Conservation (phyloP, 768 basidiomycete species). For the Sarcomyxa edulis region DNA sequence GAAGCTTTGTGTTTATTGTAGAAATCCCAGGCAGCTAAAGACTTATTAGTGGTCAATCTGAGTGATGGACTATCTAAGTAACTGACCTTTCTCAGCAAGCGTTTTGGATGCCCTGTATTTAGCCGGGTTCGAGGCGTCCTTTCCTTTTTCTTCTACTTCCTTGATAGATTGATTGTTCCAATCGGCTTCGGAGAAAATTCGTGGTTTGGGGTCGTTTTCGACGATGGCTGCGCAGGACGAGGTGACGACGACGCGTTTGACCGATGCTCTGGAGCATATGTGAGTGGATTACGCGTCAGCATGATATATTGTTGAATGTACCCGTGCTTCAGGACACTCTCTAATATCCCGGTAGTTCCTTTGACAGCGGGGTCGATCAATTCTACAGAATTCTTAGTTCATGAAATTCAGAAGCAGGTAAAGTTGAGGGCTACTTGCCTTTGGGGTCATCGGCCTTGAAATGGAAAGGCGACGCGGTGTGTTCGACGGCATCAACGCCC, state of each 20-base stretch:
- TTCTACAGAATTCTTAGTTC: conserved; percentile 27
- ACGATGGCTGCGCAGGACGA: conserved; percentile 53
- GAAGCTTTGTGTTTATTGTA: conserved; percentile 34
- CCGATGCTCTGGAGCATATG: conserved; percentile 22
- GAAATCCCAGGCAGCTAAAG: conserved; percentile 37
- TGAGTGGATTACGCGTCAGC: not conserved
- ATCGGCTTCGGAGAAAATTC: conserved; percentile 41
- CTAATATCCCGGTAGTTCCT: conserved; percentile 61
- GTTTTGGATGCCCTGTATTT: conserved; percentile 63
- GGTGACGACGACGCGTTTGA: conserved; percentile 69
- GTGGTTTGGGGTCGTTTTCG: conserved; percentile 15
- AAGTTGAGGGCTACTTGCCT: conserved; percentile 12
- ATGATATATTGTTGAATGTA: conserved; percentile 15
- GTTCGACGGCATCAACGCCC: conserved; percentile 67
- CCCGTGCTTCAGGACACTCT: conserved; percentile 52
- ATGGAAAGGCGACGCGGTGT: conserved; percentile 63
- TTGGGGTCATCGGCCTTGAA: conserved; percentile 38
- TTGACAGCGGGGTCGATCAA: conserved; percentile 66
- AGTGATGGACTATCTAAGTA: not conserved
- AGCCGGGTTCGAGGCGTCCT: conserved; percentile 26
- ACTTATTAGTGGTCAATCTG: not conserved
- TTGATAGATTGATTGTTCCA: conserved; percentile 54
- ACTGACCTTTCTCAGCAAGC: conserved; percentile 53
- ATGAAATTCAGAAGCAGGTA: not conserved
- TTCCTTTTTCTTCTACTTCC: conserved; percentile 43